Percentiles rank a stretch among this genome's conserved stretches.
phyloP scores from a whole-genome alignment of 2,329 filamentous ascomycete species.

The Colletotrichum sp. region DNA sequence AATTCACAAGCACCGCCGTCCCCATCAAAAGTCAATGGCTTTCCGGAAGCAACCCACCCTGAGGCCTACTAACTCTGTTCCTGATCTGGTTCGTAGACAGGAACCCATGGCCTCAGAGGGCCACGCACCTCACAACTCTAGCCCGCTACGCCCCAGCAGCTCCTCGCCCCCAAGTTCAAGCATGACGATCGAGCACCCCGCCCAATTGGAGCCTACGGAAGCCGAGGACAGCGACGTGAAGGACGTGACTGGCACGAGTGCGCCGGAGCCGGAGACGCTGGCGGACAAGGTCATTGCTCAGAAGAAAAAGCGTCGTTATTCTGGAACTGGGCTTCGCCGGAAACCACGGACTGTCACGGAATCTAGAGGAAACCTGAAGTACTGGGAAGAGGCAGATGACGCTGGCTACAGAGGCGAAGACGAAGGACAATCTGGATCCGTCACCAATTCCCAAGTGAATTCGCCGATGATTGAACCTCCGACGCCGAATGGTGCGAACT shows the following conservation, averaged over 20 bases:
- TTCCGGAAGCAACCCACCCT: conserved; percentile 47
- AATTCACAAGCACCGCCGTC: conserved; percentile 76
- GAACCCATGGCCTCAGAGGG: neutral
- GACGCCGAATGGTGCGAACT: neutral
- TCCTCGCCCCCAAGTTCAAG: conserved; percentile 3
- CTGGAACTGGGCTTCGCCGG: conserved; percentile 80
- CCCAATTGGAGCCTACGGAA: neutral
- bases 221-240: conserved; percentile 45
- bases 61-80: conserved; percentile 50
- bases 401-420: conserved; percentile 77
- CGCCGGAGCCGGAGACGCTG: conserved; percentile 65
- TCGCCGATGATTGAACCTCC: conserved; percentile 16
- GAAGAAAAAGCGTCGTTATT: conserved; percentile 75
- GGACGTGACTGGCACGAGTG: conserved; percentile 68
- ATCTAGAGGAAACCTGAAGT: conserved; percentile 80
- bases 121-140: conserved; percentile 15
- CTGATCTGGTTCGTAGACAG: conserved; percentile 33
- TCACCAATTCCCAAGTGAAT: conserved; percentile 17
- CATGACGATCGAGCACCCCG: conserved; percentile 6
- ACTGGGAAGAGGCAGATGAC: conserved; percentile 89
- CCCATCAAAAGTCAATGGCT: conserved; percentile 70
- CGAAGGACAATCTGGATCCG: conserved; percentile 38
- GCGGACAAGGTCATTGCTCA: conserved; percentile 43
- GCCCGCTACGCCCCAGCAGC: conserved; percentile 12
- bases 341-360: conserved; percentile 76